Evolutionary conservation across 495 filamentous ascomycete genomes (phyloP).

Genomic region (Cladorrhinum samala): DNA sequence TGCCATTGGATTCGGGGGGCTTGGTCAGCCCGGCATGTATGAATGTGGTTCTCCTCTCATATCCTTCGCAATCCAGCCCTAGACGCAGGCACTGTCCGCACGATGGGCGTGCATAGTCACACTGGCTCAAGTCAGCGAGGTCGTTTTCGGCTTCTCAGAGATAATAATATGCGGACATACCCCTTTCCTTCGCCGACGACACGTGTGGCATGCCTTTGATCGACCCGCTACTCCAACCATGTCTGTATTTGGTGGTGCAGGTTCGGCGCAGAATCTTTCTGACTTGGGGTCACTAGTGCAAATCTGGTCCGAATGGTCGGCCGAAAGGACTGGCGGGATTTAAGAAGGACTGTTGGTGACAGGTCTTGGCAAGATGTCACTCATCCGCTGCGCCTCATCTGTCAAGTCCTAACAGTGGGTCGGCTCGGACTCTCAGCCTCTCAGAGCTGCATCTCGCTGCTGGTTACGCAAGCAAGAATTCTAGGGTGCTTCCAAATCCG

Average conservation of each 20-base stretch:
- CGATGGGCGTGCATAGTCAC: slow-evolving; percentile 7
- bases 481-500: not conserved
- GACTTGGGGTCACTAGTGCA: not conserved
- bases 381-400: too few species aligned
- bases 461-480: too few species aligned
- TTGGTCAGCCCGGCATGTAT: slow-evolving; percentile 7
- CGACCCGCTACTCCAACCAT: slow-evolving; percentile 11
- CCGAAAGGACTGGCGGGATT: too few species aligned
- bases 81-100: slow-evolving; percentile 9
- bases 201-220: slow-evolving; percentile 5
- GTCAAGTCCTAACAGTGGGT: too few species aligned
- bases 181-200: slow-evolving; percentile 9
- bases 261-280: not conserved
- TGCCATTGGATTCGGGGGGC: not conserved
- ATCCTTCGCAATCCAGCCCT: slow-evolving; percentile 12
- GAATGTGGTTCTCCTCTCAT: slow-evolving; percentile 12
- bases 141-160: too few species aligned
- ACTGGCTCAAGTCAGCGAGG: too few species aligned
- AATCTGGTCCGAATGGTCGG: too few species aligned
- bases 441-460: too few species aligned
- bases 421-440: too few species aligned
- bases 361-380: too few species aligned
- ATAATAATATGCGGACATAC: too few species aligned
- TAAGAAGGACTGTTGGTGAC: too few species aligned
- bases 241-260: not conserved